These are phyloP conservation scores for Pyrenopolyporus hunteri DNA, from an alignment of 495 filamentous ascomycete species.

Conservation along the genomic window DNA sequence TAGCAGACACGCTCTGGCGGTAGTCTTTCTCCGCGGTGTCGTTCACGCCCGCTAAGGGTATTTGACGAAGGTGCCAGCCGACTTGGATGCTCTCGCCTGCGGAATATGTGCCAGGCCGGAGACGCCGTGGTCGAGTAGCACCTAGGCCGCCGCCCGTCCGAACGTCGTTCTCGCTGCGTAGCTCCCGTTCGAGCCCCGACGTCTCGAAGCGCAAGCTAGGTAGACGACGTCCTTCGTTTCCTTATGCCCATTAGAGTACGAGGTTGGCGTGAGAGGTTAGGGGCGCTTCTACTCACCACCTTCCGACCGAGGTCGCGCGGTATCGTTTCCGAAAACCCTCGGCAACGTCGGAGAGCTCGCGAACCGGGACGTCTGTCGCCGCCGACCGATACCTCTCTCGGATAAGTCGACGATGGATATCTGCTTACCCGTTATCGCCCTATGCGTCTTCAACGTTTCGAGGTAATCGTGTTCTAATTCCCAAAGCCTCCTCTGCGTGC, in stretches of 20 bases:
- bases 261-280: not conserved
- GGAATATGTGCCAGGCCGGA: slow-evolving; percentile 10
- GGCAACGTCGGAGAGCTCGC: not conserved
- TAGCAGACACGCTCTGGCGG: slow-evolving; percentile 17
- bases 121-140: slow-evolving; percentile 1
- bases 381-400: not conserved
- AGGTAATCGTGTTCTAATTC: not conserved
- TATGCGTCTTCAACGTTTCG: not conserved
- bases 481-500: not conserved
- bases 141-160: not conserved
- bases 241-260: not conserved
- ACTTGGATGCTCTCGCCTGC: slow-evolving; percentile 3
- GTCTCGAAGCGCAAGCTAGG: not conserved
- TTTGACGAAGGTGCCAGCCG: slow-evolving; percentile 11
- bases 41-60: slow-evolving; percentile 2
- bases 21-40: slow-evolving; percentile 7
- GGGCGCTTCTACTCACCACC: not conserved
- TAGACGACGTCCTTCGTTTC: not conserved
- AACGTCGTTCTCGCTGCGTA: not conserved
- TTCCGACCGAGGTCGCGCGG: not conserved
- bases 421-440: not conserved
- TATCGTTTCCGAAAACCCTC: too few relatives aligned
- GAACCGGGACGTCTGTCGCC: not conserved
- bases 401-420: not conserved
- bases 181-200: not conserved